Conservation (phyloP, 2,329 filamentous ascomycete species). For the Colletotrichum agaves region DNA sequence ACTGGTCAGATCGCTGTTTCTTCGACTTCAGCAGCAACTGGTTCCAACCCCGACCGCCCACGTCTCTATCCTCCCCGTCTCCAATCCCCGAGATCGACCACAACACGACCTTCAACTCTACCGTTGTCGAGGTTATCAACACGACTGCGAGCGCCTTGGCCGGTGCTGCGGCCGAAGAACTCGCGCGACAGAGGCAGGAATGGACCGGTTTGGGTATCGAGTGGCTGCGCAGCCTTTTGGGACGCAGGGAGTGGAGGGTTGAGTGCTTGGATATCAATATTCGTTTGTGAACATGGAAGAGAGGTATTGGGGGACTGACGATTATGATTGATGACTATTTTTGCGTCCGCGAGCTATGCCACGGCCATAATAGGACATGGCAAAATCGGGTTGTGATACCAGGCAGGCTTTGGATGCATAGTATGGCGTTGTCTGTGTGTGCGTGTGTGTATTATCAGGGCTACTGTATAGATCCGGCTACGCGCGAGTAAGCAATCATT, state of each 20-base stretch:
- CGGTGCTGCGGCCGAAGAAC: slow-evolving; percentile 72
- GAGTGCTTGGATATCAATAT: slow-evolving; percentile 92
- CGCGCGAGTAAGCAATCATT: neutral
- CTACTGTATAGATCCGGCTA: neutral
- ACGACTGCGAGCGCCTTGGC: slow-evolving; percentile 76
- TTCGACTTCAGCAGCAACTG: slow-evolving; percentile 93
- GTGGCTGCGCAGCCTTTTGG: slow-evolving; percentile 85
- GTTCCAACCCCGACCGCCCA: slow-evolving; percentile 82
- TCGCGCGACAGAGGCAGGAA: slow-evolving; percentile 65
- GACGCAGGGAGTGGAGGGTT: slow-evolving; percentile 87
- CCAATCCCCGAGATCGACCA: slow-evolving; percentile 41
- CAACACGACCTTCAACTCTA: slow-evolving; percentile 57
- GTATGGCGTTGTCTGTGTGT: slow-evolving; percentile 19
- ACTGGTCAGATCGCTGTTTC: slow-evolving; percentile 91
- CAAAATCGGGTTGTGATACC: slow-evolving; percentile 8
- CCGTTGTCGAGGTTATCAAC: slow-evolving; percentile 69
- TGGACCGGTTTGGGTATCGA: slow-evolving; percentile 84
- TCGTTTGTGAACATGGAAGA: slow-evolving; percentile 65
- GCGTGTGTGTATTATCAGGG: neutral
- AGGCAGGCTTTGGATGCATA: slow-evolving; percentile 16
- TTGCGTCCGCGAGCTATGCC: neutral
- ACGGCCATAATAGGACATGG: neutral
- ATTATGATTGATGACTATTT: slow-evolving; percentile 13
- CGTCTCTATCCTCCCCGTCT: slow-evolving; percentile 44
- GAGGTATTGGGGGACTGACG: neutral